Evolutionary conservation across 805 yeast genomes (phyloP).

Genomic region (Teunomyces panamensis): DNA sequence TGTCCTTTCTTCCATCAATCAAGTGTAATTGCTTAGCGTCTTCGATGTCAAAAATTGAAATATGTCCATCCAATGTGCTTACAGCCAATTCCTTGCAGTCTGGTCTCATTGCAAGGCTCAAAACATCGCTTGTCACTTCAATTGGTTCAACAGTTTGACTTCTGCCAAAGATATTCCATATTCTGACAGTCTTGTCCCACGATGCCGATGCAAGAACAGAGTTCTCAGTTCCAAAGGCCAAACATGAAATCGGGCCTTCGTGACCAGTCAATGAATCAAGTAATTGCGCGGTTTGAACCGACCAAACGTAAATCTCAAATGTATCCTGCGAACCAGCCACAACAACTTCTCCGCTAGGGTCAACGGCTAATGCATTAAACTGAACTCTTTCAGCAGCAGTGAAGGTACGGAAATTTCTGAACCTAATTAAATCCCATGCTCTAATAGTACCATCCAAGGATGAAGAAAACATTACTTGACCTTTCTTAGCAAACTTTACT

Average conservation of each 20-base stretch:
- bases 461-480: slow-evolving; percentile 87
- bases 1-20: slow-evolving; percentile 84
- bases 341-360: slow-evolving; percentile 95
- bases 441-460: slow-evolving; percentile 95
- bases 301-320: slow-evolving; percentile 93
- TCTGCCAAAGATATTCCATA: slow-evolving; percentile 91
- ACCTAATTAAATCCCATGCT: slow-evolving; percentile 94
- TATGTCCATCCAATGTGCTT: slow-evolving; percentile 83
- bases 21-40: slow-evolving; percentile 75
- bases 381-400: slow-evolving; percentile 88
- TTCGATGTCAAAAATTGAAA: slow-evolving; percentile 80
- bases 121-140: slow-evolving; percentile 78
- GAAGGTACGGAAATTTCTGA: slow-evolving; percentile 90
- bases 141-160: slow-evolving; percentile 88
- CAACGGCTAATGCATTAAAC: slow-evolving; percentile 86
- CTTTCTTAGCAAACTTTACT: slow-evolving; percentile 81
- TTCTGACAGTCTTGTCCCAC: slow-evolving; percentile 93
- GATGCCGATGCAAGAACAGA: slow-evolving; percentile 82
- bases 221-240: slow-evolving; percentile 80
- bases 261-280: slow-evolving; percentile 89
- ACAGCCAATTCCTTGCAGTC: slow-evolving; percentile 92
- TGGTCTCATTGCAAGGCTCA: slow-evolving; percentile 80
- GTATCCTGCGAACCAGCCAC: slow-evolving; percentile 92
- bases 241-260: slow-evolving; percentile 89
- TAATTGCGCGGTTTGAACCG: slow-evolving; percentile 91